Conservation (phyloP, 2,329 filamentous ascomycete genomes). For the Amesomyces nigricolor region DNA sequence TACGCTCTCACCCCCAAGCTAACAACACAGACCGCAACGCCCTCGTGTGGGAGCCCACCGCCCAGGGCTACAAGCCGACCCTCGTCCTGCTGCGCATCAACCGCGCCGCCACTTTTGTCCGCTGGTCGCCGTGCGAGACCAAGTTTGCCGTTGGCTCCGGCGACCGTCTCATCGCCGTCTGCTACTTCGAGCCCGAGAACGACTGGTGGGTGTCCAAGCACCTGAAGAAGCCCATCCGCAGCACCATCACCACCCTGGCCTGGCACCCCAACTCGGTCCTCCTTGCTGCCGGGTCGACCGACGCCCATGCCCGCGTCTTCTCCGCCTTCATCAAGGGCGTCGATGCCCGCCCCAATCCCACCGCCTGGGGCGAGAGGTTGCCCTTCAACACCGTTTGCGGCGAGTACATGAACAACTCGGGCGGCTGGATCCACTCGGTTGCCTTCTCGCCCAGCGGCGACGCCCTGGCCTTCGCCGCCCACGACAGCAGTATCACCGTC, state of each 20-base stretch:
- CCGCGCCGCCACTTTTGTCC: constrained; percentile 90
- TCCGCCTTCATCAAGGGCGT: constrained; percentile 95
- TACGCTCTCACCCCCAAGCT: not conserved
- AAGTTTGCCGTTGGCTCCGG: constrained; percentile 98
- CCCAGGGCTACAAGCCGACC: constrained; percentile 90
- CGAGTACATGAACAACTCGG: constrained; percentile 92
- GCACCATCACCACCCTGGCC: constrained; percentile 87
- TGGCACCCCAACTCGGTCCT: constrained; percentile 99
- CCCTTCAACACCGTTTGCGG: constrained; percentile 99
- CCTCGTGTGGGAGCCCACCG: constrained; percentile 94
- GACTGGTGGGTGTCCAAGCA: constrained; percentile 99
- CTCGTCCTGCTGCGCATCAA: constrained; percentile 96
- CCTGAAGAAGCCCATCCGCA: constrained; percentile 96
- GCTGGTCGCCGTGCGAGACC: constrained; percentile 93
- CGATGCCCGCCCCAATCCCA: constrained; percentile 77
- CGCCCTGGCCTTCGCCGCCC: constrained; percentile 87
- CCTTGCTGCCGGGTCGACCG: constrained; percentile 90
- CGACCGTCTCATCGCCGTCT: constrained; percentile 89
- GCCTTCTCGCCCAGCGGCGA: constrained; percentile 89
- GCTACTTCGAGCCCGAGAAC: constrained; percentile 99
- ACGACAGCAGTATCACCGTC: constrained; percentile 94
- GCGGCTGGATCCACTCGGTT: constrained; percentile 92
- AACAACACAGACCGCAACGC: constrained; percentile 78
- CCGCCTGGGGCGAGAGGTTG: constrained; percentile 88
- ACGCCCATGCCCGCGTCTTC: constrained; percentile 92